Conservation (phyloP, 176 grass and related monocot genomes). For the Oryza glaberrima region DNA sequence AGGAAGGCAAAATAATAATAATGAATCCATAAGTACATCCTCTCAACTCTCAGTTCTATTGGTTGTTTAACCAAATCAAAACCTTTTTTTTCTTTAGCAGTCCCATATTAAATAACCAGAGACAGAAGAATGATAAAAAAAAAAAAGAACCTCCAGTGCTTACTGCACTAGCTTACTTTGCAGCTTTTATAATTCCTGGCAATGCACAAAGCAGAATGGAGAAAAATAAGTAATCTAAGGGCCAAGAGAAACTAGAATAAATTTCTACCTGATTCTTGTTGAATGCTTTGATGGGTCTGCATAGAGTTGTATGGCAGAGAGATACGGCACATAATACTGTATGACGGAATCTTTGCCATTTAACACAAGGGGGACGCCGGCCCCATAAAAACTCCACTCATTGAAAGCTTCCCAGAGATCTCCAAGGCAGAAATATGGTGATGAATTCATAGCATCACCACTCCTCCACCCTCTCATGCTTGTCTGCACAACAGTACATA, state of each 20-base stretch:
- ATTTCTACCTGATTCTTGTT: constrained; percentile 53
- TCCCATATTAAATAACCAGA: background rate
- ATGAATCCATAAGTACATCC: background rate
- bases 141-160: background rate
- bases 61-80: constrained; percentile 24
- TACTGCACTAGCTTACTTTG: background rate
- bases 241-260: background rate
- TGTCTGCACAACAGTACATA: constrained; percentile 39
- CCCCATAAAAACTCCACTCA: constrained; percentile 91
- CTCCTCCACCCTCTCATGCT: constrained; percentile 58
- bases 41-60: constrained; percentile 1
- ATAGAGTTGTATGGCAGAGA: constrained; percentile 88
- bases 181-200: background rate
- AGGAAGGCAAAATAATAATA: background rate
- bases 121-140: background rate
- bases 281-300: constrained; percentile 52
- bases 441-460: constrained; percentile 42
- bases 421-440: constrained; percentile 63
- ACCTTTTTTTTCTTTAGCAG: background rate
- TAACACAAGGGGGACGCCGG: constrained; percentile 77
- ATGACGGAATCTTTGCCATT: constrained; percentile 73
- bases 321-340: constrained; percentile 92
- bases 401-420: constrained; percentile 91
- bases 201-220: background rate
- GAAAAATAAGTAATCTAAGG: background rate